Base-by-base conservation (phyloP, 2,329 filamentous ascomycete species). In the Stemphylium lycopersici region DNA sequence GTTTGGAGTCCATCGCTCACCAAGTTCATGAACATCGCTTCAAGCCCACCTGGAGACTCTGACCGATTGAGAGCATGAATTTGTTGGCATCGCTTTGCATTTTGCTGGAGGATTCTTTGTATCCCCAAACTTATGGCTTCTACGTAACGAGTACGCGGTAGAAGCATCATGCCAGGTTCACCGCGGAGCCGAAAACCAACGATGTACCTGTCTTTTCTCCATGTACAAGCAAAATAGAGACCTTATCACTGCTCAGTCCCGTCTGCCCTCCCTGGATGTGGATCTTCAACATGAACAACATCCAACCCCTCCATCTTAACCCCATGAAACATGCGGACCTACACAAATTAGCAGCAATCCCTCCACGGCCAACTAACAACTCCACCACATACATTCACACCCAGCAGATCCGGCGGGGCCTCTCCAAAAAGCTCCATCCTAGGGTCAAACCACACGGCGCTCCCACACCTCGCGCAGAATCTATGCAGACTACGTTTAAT, bases 401-500 rank as follows among this genome's bases (percentile, higher is more conserved):
- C 66, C 29, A 70, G 13, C 11, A 72, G 38, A 55, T 72, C 68
- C 24, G 48, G 43, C 38, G 37, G 45, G 7, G 34, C 44, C 31
- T 66, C 55, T 22, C 62, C 69, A 45, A 58, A 59, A 38, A 66
- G 61, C 42, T 20, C 45, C 39, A 52, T 52, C 16, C 59, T 59
- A 4, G 68, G 62, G 53, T 68, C 68, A 29, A 70, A 69, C 41
- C 65, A 71, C 8, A 73, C 58, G 11, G 61, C 61, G 31, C 67
- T 69, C 26, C 68, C 67, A 57, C 70, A 73, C 7, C 48, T 38
- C 1, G 44, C 50, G 53, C 68, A 73, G 34, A 72, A 73, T 51
- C 58, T 65, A 44, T 73, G 70, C 39, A 63, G 20, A 38, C 56
- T 66, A 26, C 51, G 60, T 50, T 68, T 70, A 1, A 13, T 31